phyloP scores from a whole-genome alignment of 305 asterid species.

The Fraxinus velutina region DNA sequence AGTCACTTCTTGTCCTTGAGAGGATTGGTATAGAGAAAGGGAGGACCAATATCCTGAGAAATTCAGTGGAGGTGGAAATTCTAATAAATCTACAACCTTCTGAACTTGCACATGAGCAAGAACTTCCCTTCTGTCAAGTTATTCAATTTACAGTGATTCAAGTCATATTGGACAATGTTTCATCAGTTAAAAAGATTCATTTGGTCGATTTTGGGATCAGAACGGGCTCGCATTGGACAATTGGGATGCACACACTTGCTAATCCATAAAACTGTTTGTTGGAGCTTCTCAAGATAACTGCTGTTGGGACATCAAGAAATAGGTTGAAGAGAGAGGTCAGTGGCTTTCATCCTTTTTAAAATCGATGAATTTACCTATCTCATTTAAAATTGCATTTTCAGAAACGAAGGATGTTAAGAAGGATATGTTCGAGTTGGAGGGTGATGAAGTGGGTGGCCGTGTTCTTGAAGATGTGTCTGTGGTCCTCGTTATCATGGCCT shows the following conservation, averaged over 20 bases:
- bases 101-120: neutral
- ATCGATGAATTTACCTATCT: neutral
- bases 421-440: neutral
- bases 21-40: neutral
- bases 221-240: neutral
- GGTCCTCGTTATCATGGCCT: neutral
- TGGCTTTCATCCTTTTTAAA: neutral
- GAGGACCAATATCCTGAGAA: neutral
- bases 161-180: too few species aligned
- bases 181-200: too few species aligned
- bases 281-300: neutral
- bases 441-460: neutral
- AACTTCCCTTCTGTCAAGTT: neutral
- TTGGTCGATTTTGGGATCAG: too few species aligned
- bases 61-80: neutral
- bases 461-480: neutral
- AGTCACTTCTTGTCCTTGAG: neutral
- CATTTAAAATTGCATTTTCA: neutral
- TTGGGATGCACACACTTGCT: neutral
- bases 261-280: neutral
- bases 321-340: neutral
- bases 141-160: too few species aligned
- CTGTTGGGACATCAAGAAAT: neutral
- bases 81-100: neutral
- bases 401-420: neutral